Evolutionary conservation across 2,329 filamentous ascomycete species (phyloP), one percentile per base, ranked within the genome.

Genomic region (Clathrospora elynae): DNA sequence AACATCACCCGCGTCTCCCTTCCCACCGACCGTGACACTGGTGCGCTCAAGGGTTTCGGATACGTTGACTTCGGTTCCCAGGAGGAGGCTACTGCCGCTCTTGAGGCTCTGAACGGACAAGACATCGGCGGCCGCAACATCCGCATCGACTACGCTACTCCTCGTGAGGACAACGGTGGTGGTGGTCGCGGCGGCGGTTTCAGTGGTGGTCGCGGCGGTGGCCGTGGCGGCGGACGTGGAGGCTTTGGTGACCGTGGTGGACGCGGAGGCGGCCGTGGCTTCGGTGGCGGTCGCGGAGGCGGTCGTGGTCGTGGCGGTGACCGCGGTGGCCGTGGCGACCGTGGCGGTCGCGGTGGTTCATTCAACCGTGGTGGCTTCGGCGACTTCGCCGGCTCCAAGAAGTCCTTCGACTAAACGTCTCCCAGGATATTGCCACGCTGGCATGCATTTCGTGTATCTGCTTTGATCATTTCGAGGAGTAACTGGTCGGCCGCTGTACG

Each of bases 41-140:
- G 90, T 55, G 82, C 84, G 60, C 85, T 86, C 68, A 96, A 96
- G 85, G 91, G 91, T 44, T 96, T 95, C 72, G 91, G 89, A 41
- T 96, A 96, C 70, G 86, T 96, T 53, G 85, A 86, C 66, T 96
- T 92, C 78, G 75, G 77, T 59, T 87, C 86, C 12, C 71, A 93
- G 50, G 90, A 95, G 18, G 90, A 96, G 62, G 89, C 91, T 62
- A 88, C 86, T 75, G 74, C 77, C 61, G 91, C 85, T 16, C 83
- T 89, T 59, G 78, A 86, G 60, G 75, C 78, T 43, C 79, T 88
- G 69, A 85, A 88, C 59, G 89, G 89, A 54, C 77, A 78, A 42
- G 84, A 88, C 46, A 80, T 93, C 60, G 80, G 77, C 53, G 83
- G 87, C 42, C 89, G 91, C 61, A 72, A 81, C 38, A 78, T 96